Base-by-base conservation (phyloP, 2,329 filamentous ascomycete genomes). In the Xylariales sp. region DNA sequence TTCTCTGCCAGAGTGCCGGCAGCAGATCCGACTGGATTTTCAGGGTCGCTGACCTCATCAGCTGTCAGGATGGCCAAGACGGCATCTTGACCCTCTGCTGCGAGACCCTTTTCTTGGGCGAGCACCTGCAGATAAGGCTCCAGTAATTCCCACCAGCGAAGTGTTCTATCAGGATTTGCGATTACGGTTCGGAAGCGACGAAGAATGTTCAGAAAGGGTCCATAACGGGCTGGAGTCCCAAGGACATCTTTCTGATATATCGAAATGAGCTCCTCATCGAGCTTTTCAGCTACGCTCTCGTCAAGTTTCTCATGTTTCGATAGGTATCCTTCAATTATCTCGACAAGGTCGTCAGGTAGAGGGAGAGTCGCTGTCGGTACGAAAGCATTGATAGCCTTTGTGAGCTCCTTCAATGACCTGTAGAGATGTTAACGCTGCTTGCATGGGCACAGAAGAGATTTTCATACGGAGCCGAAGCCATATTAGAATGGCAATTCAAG, bases 91-190 rank as follows among this genome's bases (percentile, higher is more conserved):
- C 78, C 77, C 58, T 88, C 84, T 24, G 74, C 69, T 29, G 85
- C 72, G 41, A 84, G 68, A 5, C 70, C 73, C 53, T 80, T 82
- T 54, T 85, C 81, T 40, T 78, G 71, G 11, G 73, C 74, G 8
- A 82, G 63, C 36, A 74, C 67, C 46, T 79, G 58, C 21, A 71
- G 51, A 2, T 78, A 70, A 1, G 80, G 77, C 33, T 81, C 61
- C 11, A 83, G 67, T 47, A 75, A 65, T 33, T 85, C 77, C 74
- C 86, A 88, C 87, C 87, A 93, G 45, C 81, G 73, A 42, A 82
- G 63, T 41, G 87, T 62, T 42, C 82, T 76, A 24, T 76, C 70
- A 2, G 82, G 73, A 9, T 78, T 78, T 42, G 73, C 74, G 40
- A 93, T 71, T 9, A 74, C 73, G 3, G 83, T 78, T 18, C 80